Percentiles rank a stretch among this genome's conserved stretches.
Conservation (phyloP, 78 protist genomes). For the Reticulomyxa filosa region DNA sequence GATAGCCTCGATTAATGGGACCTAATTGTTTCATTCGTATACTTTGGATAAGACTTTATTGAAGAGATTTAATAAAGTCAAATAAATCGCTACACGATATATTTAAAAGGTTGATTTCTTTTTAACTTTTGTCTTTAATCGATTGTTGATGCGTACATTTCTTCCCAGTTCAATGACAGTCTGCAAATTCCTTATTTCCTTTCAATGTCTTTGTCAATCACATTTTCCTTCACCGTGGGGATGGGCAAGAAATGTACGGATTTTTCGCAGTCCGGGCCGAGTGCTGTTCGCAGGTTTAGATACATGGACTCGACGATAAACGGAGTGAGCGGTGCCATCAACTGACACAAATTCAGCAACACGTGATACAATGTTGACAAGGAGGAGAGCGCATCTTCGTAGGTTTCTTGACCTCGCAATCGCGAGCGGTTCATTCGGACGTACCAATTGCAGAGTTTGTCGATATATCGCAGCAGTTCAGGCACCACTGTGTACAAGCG, state of each 20-base stretch:
- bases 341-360: slow-evolving; percentile 34
- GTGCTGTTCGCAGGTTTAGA: slow-evolving; percentile 30
- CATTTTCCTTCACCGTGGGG: neutral
- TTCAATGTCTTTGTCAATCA: neutral
- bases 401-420: neutral
- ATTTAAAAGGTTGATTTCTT: neutral
- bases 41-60: neutral
- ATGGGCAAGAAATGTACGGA: slow-evolving; percentile 53
- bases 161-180: neutral
- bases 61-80: neutral
- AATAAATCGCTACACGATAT: neutral
- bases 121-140: neutral
- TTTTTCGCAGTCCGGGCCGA: slow-evolving; percentile 31
- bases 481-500: slow-evolving; percentile 96
- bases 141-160: neutral
- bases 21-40: too few relatives aligned
- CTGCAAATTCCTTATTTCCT: neutral
- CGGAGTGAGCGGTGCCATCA: slow-evolving; percentile 98
- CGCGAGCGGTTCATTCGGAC: slow-evolving; percentile 13
- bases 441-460: slow-evolving; percentile 9
- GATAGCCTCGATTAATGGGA: too few relatives aligned
- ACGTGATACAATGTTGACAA: slow-evolving; percentile 55
- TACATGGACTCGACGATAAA: slow-evolving; percentile 67
- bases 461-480: slow-evolving; percentile 46
- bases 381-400: slow-evolving; percentile 31